Conservation (phyloP, 78 protist species). For the Guillardia theta region DNA sequence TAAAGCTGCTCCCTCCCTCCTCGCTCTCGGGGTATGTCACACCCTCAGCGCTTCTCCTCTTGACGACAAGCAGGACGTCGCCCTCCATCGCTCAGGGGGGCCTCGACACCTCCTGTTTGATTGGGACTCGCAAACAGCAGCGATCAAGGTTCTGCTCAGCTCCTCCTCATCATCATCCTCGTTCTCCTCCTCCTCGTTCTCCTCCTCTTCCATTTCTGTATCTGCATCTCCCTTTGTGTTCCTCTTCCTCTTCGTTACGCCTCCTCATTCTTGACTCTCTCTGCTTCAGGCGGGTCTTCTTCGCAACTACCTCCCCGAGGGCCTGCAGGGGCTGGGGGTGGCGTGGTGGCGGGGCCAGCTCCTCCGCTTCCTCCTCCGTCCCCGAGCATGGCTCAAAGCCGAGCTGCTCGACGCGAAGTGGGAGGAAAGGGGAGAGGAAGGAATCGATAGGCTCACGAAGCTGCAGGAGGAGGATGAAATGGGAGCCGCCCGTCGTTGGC, state of each 20-base stretch:
- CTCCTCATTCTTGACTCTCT: background rate
- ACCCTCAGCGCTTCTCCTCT: too few species aligned
- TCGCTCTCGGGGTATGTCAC: too few species aligned
- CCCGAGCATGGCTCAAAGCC: background rate
- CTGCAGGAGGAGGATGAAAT: too few species aligned
- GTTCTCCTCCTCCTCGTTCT: background rate
- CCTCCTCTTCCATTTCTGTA: background rate
- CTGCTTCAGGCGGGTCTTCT: background rate
- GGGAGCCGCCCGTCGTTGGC: too few species aligned
- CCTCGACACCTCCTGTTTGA: too few species aligned
- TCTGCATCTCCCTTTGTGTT: background rate
- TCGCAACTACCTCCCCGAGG: background rate
- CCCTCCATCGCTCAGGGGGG: too few species aligned
- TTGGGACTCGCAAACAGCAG: too few species aligned
- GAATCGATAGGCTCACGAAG: too few species aligned
- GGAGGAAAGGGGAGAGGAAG: too few species aligned
- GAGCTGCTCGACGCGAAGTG: too few species aligned
- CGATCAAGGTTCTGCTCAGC: too few species aligned
- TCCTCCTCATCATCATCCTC: background rate
- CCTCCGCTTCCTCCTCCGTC: background rate
- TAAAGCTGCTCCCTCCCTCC: background rate
- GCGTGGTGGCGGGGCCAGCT: slow-evolving; percentile 30
- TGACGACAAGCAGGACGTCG: too few species aligned
- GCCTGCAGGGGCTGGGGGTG: background rate
- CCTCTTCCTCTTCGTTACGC: background rate